Evolutionary conservation across 1,139 yeast species (phyloP).

Genomic region (Suhomyces terraborum): DNA sequence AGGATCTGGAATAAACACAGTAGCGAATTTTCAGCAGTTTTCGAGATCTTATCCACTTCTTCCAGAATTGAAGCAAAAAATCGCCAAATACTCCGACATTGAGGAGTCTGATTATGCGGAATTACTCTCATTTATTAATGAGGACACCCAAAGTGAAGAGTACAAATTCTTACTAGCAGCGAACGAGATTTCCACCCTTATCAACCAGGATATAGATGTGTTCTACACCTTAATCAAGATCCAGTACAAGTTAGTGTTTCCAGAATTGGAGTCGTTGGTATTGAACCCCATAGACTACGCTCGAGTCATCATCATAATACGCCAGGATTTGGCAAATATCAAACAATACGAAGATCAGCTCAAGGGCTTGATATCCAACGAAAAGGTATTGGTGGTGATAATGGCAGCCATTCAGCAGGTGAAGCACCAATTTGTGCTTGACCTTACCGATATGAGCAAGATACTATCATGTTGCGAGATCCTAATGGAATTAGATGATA

Average conservation of each 20-base stretch:
- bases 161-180: slow-evolving; percentile 54
- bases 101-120: slow-evolving; percentile 38
- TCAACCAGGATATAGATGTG: slow-evolving; percentile 55
- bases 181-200: slow-evolving; percentile 57
- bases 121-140: slow-evolving; percentile 33
- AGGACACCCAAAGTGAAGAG: slow-evolving; percentile 40
- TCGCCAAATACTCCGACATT: slow-evolving; percentile 26
- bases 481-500: slow-evolving; percentile 47
- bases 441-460: slow-evolving; percentile 37
- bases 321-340: slow-evolving; percentile 48
- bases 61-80: slow-evolving; percentile 27
- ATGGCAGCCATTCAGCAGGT: slow-evolving; percentile 64
- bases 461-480: slow-evolving; percentile 51
- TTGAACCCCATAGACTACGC: slow-evolving; percentile 69
- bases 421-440: slow-evolving; percentile 28
- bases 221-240: slow-evolving; percentile 54
- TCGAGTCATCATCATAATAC: slow-evolving; percentile 50
- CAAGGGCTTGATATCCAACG: slow-evolving; percentile 51
- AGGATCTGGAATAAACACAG: slow-evolving; percentile 5
- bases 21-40: slow-evolving; percentile 22
- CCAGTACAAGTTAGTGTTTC: slow-evolving; percentile 63
- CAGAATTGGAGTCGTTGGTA: slow-evolving; percentile 68
- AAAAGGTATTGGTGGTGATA: slow-evolving; percentile 68
- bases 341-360: slow-evolving; percentile 38
- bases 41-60: slow-evolving; percentile 31